Conservation (phyloP, 331 rosid genomes). For the Rhamnella rubrinervis region DNA sequence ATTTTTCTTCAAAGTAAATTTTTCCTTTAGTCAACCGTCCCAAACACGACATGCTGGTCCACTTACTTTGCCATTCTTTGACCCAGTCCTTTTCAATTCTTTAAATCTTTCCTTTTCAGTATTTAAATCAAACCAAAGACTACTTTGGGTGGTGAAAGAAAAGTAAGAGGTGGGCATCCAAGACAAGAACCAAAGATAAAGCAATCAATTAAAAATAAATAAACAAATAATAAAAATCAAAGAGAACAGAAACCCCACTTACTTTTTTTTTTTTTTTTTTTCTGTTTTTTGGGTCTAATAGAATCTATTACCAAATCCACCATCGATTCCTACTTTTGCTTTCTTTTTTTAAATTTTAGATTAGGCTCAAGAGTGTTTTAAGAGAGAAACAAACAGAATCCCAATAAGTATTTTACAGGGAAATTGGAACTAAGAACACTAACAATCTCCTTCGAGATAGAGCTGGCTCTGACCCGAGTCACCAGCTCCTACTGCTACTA, state of each 20-base stretch:
- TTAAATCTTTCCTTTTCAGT: constrained; percentile 13
- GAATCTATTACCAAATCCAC: constrained; percentile 63
- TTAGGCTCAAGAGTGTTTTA: constrained; percentile 25
- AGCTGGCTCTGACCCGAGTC: constrained; percentile 33
- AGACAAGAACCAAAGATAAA: constrained; percentile 42
- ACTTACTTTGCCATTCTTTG: constrained; percentile 63
- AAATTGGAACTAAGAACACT: constrained; percentile 30
- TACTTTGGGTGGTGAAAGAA: constrained; percentile 6
- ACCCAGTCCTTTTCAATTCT: constrained; percentile 51
- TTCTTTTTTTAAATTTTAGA: not conserved
- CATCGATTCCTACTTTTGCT: constrained; percentile 23
- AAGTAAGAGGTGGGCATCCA: constrained; percentile 39
- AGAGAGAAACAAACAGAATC: constrained; percentile 14
- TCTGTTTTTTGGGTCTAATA: constrained; percentile 19
- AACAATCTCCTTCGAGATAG: constrained; percentile 53
- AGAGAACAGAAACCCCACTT: constrained; percentile 14
- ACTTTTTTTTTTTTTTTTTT: constrained; percentile 16
- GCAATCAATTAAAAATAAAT: constrained; percentile 23
- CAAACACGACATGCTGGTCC: constrained; percentile 62
- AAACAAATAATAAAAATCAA: constrained; percentile 1
- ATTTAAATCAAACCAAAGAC: constrained; percentile 4
- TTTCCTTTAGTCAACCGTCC: constrained; percentile 64
- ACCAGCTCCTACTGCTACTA: constrained; percentile 28
- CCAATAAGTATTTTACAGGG: constrained; percentile 41
- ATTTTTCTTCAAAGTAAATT: not conserved